A percentile compares a stretch with the other conserved stretches of the same genome.
These are phyloP conservation scores for Populus hybrid DNA, from an alignment of 441 rosid genomes.

Conservation along the genomic window DNA sequence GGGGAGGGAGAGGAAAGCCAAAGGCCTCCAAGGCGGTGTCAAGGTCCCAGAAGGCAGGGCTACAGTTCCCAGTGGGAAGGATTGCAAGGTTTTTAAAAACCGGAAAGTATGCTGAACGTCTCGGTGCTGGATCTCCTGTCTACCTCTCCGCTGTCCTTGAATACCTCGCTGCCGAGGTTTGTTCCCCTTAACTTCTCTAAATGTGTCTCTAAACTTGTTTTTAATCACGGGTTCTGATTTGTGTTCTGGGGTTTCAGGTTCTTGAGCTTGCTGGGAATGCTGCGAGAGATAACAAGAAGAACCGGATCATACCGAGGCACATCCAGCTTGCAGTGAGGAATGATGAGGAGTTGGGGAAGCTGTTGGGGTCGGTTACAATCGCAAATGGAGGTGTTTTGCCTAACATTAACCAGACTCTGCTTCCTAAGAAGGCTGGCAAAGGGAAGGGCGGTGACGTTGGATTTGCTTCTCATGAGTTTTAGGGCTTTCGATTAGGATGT, in stretches of 20 bases:
- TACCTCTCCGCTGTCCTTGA: slow-evolving; percentile 27
- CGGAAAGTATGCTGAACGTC: slow-evolving; percentile 79
- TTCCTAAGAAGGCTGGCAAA: slow-evolving; percentile 32
- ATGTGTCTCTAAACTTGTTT: not conserved
- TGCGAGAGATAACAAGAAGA: slow-evolving; percentile 11
- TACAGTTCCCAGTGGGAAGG: slow-evolving; percentile 83
- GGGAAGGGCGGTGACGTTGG: slow-evolving; percentile 36
- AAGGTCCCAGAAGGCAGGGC: slow-evolving; percentile 47
- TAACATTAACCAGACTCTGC: slow-evolving; percentile 29
- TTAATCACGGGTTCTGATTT: not conserved
- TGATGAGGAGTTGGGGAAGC: slow-evolving; percentile 6
- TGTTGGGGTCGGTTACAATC: slow-evolving; percentile 10
- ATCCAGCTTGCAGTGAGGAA: slow-evolving; percentile 9
- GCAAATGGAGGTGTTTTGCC: slow-evolving; percentile 38
- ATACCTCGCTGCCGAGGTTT: slow-evolving; percentile 81
- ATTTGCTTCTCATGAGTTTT: slow-evolving; percentile 38
- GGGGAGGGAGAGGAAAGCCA: not conserved
- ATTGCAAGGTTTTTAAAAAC: slow-evolving; percentile 72
- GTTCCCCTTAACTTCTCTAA: not conserved
- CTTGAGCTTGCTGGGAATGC: slow-evolving; percentile 12
- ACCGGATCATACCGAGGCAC: slow-evolving; percentile 10
- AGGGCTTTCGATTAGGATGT: not conserved
- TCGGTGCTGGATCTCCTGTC: slow-evolving; percentile 82
- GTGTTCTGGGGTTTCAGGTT: not conserved
- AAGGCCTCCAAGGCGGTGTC: slow-evolving; percentile 24